These are phyloP conservation scores for Dactylellina cionopaga DNA, from an alignment of 2,329 filamentous ascomycete genomes.

Conservation along the genomic window DNA sequence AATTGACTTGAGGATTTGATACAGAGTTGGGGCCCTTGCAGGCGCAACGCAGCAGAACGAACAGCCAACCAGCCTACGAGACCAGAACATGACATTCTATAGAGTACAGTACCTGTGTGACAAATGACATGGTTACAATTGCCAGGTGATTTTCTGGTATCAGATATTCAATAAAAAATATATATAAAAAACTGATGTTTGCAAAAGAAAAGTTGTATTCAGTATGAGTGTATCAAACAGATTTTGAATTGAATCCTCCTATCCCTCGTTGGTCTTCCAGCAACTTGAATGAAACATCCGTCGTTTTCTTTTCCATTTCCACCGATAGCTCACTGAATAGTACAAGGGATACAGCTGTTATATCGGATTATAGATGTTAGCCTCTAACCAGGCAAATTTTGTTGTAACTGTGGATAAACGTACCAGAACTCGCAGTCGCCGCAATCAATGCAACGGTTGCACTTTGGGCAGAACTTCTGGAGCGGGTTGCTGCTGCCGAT, in stretches of 20 bases:
- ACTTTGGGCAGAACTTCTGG: constrained; percentile 50
- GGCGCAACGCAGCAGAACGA: too few relatives aligned
- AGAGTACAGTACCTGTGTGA: too few relatives aligned
- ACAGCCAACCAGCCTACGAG: too few relatives aligned
- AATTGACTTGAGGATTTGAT: too few relatives aligned
- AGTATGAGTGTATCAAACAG: background rate
- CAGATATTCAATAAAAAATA: too few relatives aligned
- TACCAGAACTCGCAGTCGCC: constrained; percentile 52
- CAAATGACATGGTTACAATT: too few relatives aligned
- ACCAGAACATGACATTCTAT: too few relatives aligned
- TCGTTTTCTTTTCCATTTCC: too few relatives aligned
- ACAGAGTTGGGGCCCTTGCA: too few relatives aligned
- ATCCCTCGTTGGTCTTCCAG: too few relatives aligned
- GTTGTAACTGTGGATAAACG: background rate
- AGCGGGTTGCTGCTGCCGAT: constrained; percentile 30
- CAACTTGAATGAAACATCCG: background rate
- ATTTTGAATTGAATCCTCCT: background rate
- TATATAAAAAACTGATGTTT: background rate
- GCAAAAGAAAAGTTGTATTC: background rate
- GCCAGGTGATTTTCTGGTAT: too few relatives aligned
- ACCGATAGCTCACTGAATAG: constrained; percentile 26
- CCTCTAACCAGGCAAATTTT: background rate
- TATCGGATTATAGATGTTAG: background rate
- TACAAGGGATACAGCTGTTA: constrained; percentile 41
- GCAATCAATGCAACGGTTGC: constrained; percentile 50